phyloP scores from a whole-genome alignment of 148 eudicot species.

The Heliosperma pusillum region DNA sequence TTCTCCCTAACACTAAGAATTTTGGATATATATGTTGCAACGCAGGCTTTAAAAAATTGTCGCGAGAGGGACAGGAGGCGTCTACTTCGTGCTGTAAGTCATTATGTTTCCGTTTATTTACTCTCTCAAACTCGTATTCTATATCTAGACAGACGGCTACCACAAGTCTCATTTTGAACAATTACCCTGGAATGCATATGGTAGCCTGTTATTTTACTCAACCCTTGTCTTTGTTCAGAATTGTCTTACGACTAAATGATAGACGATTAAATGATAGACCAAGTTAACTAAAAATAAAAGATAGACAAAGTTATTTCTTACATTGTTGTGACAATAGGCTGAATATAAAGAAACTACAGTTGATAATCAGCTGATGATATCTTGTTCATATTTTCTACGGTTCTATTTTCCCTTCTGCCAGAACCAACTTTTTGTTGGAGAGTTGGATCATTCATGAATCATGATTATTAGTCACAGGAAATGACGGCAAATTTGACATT shows the following conservation, averaged over 20 bases:
- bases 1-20: not conserved
- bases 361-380: not conserved
- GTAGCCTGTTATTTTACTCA: not conserved
- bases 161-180: not conserved
- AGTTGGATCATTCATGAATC: no score
- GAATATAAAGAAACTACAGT: not conserved
- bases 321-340: not conserved
- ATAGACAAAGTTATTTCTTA: not conserved
- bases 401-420: not conserved
- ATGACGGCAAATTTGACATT: no score
- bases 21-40: not conserved
- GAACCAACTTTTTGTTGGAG: no score
- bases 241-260: not conserved
- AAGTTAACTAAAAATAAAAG: no score
- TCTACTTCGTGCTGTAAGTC: constrained; percentile 74
- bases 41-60: constrained; percentile 88
- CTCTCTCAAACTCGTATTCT: not conserved
- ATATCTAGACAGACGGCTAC: not conserved
- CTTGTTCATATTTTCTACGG: no score
- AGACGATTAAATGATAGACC: no score
- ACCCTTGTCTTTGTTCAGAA: not conserved
- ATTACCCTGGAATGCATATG: not conserved
- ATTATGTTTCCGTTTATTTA: not conserved
- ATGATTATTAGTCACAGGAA: no score
- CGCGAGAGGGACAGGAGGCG: constrained; percentile 89